These are phyloP conservation scores for Musa troglodytarum DNA, from an alignment of 176 grass and related monocot species.

Conservation along the genomic window DNA sequence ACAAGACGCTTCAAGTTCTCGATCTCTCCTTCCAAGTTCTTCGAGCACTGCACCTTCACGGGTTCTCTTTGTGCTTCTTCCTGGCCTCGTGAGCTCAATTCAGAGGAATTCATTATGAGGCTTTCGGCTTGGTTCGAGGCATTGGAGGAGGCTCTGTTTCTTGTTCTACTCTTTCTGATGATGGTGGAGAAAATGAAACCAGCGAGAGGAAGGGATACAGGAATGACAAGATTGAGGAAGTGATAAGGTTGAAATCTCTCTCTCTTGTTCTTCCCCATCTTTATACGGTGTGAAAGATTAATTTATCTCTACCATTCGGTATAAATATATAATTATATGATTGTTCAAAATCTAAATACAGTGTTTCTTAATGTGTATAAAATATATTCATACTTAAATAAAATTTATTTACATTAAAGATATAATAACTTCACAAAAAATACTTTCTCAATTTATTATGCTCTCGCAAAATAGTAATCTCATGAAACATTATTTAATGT, in stretches of 20 bases:
- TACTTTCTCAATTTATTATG: too few relatives aligned
- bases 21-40: constrained; percentile 22
- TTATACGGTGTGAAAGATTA: constrained; percentile 24
- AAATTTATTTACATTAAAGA: too few relatives aligned
- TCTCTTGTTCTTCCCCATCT: constrained; percentile 30
- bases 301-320: too few relatives aligned
- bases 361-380: too few relatives aligned
- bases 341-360: too few relatives aligned
- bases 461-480: too few relatives aligned
- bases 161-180: constrained; percentile 27
- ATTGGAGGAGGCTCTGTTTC: constrained; percentile 11
- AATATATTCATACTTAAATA: too few relatives aligned
- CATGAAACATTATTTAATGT: too few relatives aligned
- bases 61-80: constrained; percentile 6
- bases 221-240: constrained; percentile 50
- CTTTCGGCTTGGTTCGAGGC: constrained; percentile 21
- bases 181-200: constrained; percentile 63
- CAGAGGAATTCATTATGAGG: constrained; percentile 2
- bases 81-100: background rate
- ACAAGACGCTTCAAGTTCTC: constrained; percentile 40
- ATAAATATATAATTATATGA: too few relatives aligned
- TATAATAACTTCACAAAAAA: too few relatives aligned
- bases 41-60: constrained; percentile 2
- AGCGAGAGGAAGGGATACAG: constrained; percentile 43
- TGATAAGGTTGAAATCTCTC: constrained; percentile 43